Conservation (phyloP, 306 rosid genomes). For the apple (Malus domestica) region DNA sequence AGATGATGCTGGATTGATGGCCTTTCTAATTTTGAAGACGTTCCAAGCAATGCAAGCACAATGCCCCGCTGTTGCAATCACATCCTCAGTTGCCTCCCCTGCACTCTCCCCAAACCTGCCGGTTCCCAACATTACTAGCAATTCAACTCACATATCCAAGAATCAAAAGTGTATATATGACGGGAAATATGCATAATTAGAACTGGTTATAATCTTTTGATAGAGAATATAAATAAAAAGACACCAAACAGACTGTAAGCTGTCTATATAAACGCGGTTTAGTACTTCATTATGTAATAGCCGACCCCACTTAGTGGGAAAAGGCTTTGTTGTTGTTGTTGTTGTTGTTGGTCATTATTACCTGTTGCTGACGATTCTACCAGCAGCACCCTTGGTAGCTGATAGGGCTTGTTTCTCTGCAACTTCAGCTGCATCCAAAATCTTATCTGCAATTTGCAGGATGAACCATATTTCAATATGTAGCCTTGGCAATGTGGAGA, state of each 20-base stretch:
- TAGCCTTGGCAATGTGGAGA: neutral
- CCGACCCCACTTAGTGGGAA: too few species aligned
- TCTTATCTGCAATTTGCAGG: conserved; percentile 50
- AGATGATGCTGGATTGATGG: conserved; percentile 73
- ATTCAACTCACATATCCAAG: neutral
- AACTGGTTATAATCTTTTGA: neutral
- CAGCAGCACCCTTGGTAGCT: conserved; percentile 67
- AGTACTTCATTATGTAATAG: neutral
- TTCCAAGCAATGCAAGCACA: conserved; percentile 78
- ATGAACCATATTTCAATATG: neutral
- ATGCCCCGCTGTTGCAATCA: conserved; percentile 74
- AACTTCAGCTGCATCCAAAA: conserved; percentile 86
- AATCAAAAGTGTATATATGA: too few species aligned
- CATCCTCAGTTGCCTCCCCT: conserved; percentile 77
- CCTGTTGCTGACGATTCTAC: conserved; percentile 67
- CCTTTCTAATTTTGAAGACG: conserved; percentile 69
- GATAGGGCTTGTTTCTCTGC: conserved; percentile 79
- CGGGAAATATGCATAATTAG: too few species aligned
- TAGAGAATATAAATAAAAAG: too few species aligned
- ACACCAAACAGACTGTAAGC: neutral
- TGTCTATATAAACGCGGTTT: neutral
- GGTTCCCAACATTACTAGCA: conserved; percentile 1
- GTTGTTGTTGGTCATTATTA: conserved; percentile 15
- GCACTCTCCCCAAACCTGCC: conserved; percentile 86
- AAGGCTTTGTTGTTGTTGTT: too few species aligned